Evolutionary conservation across 2,329 filamentous ascomycete species (phyloP).

Genomic region (Phaeomoniella chlamydospora): DNA sequence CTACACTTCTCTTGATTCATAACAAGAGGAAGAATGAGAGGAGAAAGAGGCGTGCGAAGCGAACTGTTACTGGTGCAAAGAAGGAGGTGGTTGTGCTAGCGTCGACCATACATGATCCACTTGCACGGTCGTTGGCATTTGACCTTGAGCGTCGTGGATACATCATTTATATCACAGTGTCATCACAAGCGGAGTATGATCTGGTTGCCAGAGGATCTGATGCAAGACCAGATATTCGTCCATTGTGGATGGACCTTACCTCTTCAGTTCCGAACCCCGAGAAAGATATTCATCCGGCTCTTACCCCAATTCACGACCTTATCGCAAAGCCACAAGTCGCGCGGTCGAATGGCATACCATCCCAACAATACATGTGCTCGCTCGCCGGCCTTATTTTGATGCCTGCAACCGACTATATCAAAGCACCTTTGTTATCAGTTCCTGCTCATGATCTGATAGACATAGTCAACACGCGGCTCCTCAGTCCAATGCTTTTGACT

Average conservation of each 20-base stretch:
- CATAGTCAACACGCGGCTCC: conserved; percentile 78
- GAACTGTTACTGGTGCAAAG: conserved; percentile 68
- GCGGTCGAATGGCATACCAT: conserved; percentile 4
- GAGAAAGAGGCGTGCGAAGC: conserved; percentile 59
- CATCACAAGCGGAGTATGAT: conserved; percentile 70
- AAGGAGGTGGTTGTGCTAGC: conserved; percentile 81
- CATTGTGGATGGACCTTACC: conserved; percentile 69
- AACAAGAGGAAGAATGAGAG: conserved; percentile 44
- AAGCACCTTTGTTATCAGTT: conserved; percentile 73
- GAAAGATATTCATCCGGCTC: conserved; percentile 11
- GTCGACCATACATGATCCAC: conserved; percentile 60
- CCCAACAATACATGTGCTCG: conserved; percentile 50
- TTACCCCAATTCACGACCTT: conserved; percentile 11
- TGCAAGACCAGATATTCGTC: conserved; percentile 65
- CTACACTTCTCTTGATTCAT: conserved; percentile 43
- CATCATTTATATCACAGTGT: conserved; percentile 82
- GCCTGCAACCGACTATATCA: conserved; percentile 63
- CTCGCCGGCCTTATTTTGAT: conserved; percentile 73
- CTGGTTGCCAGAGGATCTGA: conserved; percentile 51
- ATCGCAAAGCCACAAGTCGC: conserved; percentile 6
- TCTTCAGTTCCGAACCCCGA: conserved; percentile 28
- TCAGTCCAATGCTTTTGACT: conserved; percentile 76
- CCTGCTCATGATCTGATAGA: conserved; percentile 75
- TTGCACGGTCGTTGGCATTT: conserved; percentile 68
- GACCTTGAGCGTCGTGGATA: conserved; percentile 87